Conservation (phyloP, 495 filamentous ascomycete species). For the Thozetella sp. region DNA sequence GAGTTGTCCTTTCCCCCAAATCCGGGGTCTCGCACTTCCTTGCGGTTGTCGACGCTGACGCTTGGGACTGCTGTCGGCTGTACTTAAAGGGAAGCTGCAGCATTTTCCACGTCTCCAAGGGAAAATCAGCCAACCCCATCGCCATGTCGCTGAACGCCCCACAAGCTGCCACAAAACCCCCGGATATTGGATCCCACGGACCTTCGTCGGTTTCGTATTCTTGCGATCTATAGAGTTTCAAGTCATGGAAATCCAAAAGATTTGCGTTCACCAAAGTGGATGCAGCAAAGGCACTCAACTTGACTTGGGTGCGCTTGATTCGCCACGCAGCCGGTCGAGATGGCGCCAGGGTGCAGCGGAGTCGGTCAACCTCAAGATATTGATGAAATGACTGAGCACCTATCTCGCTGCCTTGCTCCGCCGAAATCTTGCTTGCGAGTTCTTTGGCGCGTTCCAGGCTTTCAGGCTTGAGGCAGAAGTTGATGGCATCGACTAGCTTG, state of each 20-base stretch:
- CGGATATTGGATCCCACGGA: conserved; percentile 71
- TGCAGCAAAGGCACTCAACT: conserved; percentile 71
- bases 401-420: conserved; percentile 63
- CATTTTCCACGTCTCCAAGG: conserved; percentile 72
- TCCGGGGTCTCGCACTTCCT: too few relatives aligned
- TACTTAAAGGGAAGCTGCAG: too few relatives aligned
- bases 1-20: too few relatives aligned
- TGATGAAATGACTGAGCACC: conserved; percentile 72
- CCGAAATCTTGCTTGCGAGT: conserved; percentile 60
- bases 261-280: conserved; percentile 64
- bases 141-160: conserved; percentile 73
- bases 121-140: conserved; percentile 83
- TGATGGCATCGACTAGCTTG: conserved; percentile 63
- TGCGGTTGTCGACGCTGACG: too few relatives aligned
- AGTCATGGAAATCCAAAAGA: conserved; percentile 59
- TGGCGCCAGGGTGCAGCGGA: conserved; percentile 68
- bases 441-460: conserved; percentile 56
- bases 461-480: conserved; percentile 55
- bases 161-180: conserved; percentile 73
- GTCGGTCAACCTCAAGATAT: conserved; percentile 57
- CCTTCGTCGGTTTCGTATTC: conserved; percentile 75
- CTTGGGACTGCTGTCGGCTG: too few relatives aligned
- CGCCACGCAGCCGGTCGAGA: conserved; percentile 70
- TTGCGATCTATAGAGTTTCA: conserved; percentile 70
- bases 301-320: conserved; percentile 60